phyloP scores from a whole-genome alignment of 768 basidiomycete species.

The Lactarius trivialis region DNA sequence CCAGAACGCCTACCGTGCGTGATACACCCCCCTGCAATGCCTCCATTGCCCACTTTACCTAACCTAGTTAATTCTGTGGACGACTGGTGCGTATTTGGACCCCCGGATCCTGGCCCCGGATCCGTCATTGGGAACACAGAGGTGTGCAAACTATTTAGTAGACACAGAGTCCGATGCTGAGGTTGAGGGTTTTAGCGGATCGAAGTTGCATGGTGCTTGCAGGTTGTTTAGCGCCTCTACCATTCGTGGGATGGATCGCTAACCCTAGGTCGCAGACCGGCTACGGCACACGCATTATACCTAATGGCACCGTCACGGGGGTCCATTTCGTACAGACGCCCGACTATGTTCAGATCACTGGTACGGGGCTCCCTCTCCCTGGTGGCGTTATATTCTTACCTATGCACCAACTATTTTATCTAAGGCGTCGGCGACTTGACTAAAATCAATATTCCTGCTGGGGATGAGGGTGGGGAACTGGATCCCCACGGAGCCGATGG shows the following conservation, averaged over 20 bases:
- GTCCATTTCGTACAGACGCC: constrained; percentile 67
- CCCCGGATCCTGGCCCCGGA: constrained; percentile 43
- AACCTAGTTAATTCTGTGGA: constrained; percentile 50
- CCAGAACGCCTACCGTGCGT: constrained; percentile 58
- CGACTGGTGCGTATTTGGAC: constrained; percentile 51
- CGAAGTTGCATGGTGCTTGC: constrained; percentile 49
- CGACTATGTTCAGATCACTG: constrained; percentile 49
- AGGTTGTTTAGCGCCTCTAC: constrained; percentile 26
- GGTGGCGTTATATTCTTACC: background rate
- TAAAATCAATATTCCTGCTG: constrained; percentile 52
- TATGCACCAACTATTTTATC: background rate
- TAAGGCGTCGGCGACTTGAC: constrained; percentile 61
- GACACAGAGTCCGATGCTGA: constrained; percentile 27
- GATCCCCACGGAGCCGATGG: constrained; percentile 65
- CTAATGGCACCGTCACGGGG: constrained; percentile 60
- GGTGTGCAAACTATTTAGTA: constrained; percentile 31
- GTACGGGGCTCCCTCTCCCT: background rate
- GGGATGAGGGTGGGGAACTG: constrained; percentile 60
- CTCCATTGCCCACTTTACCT: background rate
- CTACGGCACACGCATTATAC: constrained; percentile 61
- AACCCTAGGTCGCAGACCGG: constrained; percentile 35
- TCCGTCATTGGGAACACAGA: constrained; percentile 57
- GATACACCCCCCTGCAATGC: background rate
- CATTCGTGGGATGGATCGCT: background rate
- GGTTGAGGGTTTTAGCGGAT: constrained; percentile 37